Base-by-base conservation (phyloP, 768 basidiomycete species). In the Amanita jacksonii region DNA sequence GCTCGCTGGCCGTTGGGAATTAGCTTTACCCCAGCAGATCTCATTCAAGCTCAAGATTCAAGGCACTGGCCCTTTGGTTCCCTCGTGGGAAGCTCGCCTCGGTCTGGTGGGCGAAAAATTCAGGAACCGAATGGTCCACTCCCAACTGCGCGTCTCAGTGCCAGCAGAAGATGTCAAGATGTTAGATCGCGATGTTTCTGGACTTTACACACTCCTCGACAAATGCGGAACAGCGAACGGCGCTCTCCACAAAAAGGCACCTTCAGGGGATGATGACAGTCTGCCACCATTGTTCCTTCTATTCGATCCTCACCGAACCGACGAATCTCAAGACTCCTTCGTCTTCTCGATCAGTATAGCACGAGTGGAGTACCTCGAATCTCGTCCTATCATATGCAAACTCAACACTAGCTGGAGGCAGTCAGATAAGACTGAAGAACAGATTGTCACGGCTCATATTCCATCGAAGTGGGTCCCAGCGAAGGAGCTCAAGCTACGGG, bases 151-250 rank as follows among this genome's bases (percentile, higher is more conserved):
- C 50, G 64, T 97, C 27, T 62, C 68, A n/a, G 76, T 84, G 3
- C 67, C 75, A 0, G 52, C 60, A 7, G 68, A 72, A 24, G 66
- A 72, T 20, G 55, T 65, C 6, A 46, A 54, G 1, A 58, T 64
- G 43, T 73, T 87, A 23, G 92, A 94, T 59, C 79, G 83, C 36
- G 77, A 88, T 55, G 80, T 96, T 35, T 79, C 82, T 5, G 93
- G 93, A 4, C 67, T 64, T 1, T 97, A 96, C 56, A 62, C 65
- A 19, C 77, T 92, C 38, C 67, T 92, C 41, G 81, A 86, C 50
- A 83, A 81, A 57, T 97, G 93, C 46, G 91, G 92, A 5, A 89
- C 88, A 1, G 89, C 93, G 6, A 89, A 85, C 56, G 72, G 74
- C 19, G 84, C 85, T 16, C 67, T 97, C 37, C 90, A 94, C 62